phyloP scores from a whole-genome alignment of 2,329 filamentous ascomycete species.

The Exserohilum rostratum region DNA sequence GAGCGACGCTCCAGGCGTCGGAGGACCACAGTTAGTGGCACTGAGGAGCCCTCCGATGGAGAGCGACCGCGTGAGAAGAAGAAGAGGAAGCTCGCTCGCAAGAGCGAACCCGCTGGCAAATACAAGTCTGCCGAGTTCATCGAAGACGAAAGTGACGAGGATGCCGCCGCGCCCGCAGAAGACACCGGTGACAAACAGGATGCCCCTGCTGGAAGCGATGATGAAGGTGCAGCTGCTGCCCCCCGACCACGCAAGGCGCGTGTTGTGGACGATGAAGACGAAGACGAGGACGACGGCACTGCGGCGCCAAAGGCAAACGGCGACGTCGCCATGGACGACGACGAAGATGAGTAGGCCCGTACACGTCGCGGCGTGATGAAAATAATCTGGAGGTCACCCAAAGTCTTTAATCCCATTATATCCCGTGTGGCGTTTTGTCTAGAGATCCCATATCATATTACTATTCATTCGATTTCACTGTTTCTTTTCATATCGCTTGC shows the following conservation, averaged over 20 bases:
- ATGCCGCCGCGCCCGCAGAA: slow-evolving; percentile 25
- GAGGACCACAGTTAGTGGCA: slow-evolving; percentile 46
- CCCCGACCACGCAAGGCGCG: slow-evolving; percentile 38
- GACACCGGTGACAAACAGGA: slow-evolving; percentile 19
- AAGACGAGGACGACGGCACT: slow-evolving; percentile 34
- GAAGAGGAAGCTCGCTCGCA: slow-evolving; percentile 65
- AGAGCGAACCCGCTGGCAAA: slow-evolving; percentile 60
- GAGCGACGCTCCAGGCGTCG: slow-evolving; percentile 50
- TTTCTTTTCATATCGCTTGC: slow-evolving; percentile 9
- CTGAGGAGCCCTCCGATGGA: slow-evolving; percentile 59
- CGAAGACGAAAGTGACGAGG: slow-evolving; percentile 65
- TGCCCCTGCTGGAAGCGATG: background rate
- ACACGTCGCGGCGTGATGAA: background rate
- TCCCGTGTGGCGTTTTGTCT: background rate
- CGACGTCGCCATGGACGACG: slow-evolving; percentile 37
- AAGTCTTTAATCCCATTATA: background rate
- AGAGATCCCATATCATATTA: background rate
- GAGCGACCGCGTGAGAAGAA: slow-evolving; percentile 67
- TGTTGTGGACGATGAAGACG: slow-evolving; percentile 44
- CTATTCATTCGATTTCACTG: slow-evolving; percentile 1
- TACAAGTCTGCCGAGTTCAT: slow-evolving; percentile 88
- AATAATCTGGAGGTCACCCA: background rate
- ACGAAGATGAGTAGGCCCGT: slow-evolving; percentile 41
- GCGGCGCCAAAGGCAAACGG: slow-evolving; percentile 29
- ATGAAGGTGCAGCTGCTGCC: slow-evolving; percentile 22